A percentile compares a stretch with the other conserved stretches of the same genome.
phyloP scores from a whole-genome alignment of 2,329 filamentous ascomycete genomes.

The Diaporthe caulivora region DNA sequence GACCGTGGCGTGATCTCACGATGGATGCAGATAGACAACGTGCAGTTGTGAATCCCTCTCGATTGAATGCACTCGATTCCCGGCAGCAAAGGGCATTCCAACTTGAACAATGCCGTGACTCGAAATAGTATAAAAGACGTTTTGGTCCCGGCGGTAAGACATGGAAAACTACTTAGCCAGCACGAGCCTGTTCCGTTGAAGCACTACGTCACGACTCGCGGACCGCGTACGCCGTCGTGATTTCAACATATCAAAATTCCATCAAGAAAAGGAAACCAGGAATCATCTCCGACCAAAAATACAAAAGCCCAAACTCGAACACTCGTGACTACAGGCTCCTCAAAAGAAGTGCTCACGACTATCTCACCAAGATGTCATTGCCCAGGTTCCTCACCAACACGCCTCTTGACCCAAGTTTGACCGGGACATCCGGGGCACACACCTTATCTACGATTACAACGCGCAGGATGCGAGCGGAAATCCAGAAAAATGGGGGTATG shows the following conservation, averaged over 20 bases:
- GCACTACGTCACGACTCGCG: conserved; percentile 27
- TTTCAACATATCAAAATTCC: not conserved
- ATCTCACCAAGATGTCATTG: conserved; percentile 24
- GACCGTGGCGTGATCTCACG: conserved; percentile 12
- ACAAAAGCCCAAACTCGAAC: not conserved
- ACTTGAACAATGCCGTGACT: no score
- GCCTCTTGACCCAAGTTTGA: conserved; percentile 53
- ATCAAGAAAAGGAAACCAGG: not conserved
- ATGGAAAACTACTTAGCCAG: not conserved
- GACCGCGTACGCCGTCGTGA: not conserved
- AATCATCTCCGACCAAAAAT: not conserved
- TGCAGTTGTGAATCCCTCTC: not conserved
- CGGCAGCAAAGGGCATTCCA: no score
- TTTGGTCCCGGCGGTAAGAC: not conserved
- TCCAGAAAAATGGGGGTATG: conserved; percentile 71
- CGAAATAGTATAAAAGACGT: not conserved
- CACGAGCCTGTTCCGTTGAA: not conserved
- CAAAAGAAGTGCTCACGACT: not conserved
- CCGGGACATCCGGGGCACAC: conserved; percentile 63
- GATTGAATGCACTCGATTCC: not conserved
- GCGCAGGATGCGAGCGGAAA: conserved; percentile 60
- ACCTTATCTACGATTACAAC: conserved; percentile 69
- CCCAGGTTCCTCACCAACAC: conserved; percentile 33
- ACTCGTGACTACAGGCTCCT: not conserved
- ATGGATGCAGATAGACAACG: not conserved